These are phyloP conservation scores for Barnettozyma wickerhamii DNA, from an alignment of 805 yeast genomes.

Conservation along the genomic window DNA sequence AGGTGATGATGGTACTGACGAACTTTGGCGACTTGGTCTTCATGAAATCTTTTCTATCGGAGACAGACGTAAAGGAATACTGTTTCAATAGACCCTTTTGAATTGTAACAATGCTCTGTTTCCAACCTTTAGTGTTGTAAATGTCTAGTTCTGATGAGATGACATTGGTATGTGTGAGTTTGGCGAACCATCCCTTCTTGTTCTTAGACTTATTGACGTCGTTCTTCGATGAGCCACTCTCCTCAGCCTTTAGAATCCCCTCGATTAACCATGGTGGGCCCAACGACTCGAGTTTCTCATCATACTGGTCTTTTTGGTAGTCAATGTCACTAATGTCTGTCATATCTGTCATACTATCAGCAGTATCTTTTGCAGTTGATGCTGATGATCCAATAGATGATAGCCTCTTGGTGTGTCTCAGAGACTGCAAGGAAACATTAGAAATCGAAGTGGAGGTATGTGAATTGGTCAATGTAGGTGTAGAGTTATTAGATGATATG, in stretches of 20 bases:
- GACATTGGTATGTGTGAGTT: conserved; percentile 12
- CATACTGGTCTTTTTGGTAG: conserved; percentile 41
- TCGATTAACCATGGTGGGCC: conserved; percentile 82
- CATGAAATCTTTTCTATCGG: conserved; percentile 19
- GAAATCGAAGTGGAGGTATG: conserved; percentile 7
- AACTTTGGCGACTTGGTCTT: conserved; percentile 18
- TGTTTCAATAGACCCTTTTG: conserved; percentile 45
- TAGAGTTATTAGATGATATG: background rate
- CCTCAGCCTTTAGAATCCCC: conserved; percentile 47
- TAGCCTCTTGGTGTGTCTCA: conserved; percentile 18
- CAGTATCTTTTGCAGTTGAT: conserved; percentile 6
- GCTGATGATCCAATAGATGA: conserved; percentile 24
- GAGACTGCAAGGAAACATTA: conserved; percentile 20
- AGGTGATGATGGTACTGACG: conserved; percentile 18
- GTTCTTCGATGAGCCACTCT: conserved; percentile 2
- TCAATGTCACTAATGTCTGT: conserved; percentile 19
- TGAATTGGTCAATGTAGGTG: too few relatives aligned
- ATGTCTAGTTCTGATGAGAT: conserved; percentile 29
- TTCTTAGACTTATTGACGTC: background rate
- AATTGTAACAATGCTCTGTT: conserved; percentile 43
- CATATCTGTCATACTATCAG: conserved; percentile 9
- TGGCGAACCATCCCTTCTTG: conserved; percentile 18
- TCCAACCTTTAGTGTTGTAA: conserved; percentile 21
- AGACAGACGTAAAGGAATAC: conserved; percentile 34
- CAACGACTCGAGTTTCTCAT: conserved; percentile 55